Conservation (phyloP, 139 green algal species). For the Tetraselmis chui region DNA sequence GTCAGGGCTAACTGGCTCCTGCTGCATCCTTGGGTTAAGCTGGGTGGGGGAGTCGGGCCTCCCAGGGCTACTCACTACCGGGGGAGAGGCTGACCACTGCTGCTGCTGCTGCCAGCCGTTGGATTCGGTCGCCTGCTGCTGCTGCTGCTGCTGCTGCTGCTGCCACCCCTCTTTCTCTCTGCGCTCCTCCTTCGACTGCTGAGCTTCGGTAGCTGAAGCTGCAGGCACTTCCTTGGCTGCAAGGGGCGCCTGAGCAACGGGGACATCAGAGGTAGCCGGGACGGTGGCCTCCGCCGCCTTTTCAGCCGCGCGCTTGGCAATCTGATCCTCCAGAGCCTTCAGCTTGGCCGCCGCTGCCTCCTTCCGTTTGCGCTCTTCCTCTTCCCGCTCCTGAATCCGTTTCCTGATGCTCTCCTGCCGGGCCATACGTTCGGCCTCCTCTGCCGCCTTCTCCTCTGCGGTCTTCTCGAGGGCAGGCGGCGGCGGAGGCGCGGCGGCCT, state of each 20-base stretch:
- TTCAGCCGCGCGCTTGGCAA: constrained; percentile 8
- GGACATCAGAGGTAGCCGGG: too few species aligned
- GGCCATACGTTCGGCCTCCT: not conserved
- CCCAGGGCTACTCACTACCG: too few species aligned
- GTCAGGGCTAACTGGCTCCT: too few species aligned
- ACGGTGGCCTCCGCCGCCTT: not conserved
- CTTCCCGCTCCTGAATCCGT: constrained; percentile 12
- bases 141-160: too few species aligned
- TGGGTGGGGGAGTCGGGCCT: too few species aligned
- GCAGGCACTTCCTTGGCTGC: too few species aligned
- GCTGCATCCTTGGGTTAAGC: too few species aligned
- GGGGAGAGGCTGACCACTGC: not conserved
- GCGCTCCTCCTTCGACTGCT: too few species aligned
- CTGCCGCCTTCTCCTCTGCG: not conserved
- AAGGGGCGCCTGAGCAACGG: too few species aligned
- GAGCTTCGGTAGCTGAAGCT: too few species aligned
- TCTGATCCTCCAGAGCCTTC: constrained; percentile 15
- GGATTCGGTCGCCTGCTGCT: not conserved
- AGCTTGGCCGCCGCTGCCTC: constrained; percentile 20
- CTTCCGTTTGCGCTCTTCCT: constrained; percentile 13
- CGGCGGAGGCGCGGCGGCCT: not conserved
- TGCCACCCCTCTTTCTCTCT: too few species aligned
- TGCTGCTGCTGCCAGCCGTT: not conserved
- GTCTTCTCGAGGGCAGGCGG: not conserved
- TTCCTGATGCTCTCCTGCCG: not conserved